Conservation (phyloP, 139 green algal species). For the Volvox africanus region DNA sequence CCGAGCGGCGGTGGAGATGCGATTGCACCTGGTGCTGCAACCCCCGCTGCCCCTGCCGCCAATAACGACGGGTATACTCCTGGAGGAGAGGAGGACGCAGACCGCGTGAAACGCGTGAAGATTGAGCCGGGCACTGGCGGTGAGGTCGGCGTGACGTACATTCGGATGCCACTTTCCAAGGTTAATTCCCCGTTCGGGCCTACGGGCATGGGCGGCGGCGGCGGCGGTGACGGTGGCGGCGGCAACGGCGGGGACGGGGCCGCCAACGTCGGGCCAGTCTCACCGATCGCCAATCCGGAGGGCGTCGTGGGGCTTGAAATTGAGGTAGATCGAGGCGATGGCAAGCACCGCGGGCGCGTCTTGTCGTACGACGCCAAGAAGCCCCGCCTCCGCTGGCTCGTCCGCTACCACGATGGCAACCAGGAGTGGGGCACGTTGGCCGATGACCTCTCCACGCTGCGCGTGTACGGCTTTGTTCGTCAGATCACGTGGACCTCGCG, state of each 20-base stretch:
- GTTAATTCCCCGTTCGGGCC: neutral
- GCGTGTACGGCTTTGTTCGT: slow-evolving; percentile 37
- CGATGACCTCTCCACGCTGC: slow-evolving; percentile 39
- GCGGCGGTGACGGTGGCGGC: neutral
- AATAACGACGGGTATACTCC: neutral
- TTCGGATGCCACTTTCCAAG: neutral
- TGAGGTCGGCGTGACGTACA: slow-evolving; percentile 13
- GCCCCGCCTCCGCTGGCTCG: slow-evolving; percentile 38
- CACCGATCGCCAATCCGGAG: slow-evolving; percentile 29
- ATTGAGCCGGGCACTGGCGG: neutral
- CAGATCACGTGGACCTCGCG: slow-evolving; percentile 42
- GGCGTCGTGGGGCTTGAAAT: slow-evolving; percentile 39
- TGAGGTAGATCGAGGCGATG: slow-evolving; percentile 40
- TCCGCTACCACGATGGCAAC: slow-evolving; percentile 45
- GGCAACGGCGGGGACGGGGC: too few species aligned
- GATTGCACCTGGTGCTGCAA: neutral
- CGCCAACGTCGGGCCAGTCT: slow-evolving; percentile 22
- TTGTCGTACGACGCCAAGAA: slow-evolving; percentile 48
- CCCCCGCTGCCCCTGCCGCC: neutral
- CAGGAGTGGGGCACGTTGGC: slow-evolving; percentile 50
- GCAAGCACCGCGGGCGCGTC: slow-evolving; percentile 16
- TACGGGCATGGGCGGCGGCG: neutral
- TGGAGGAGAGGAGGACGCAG: neutral
- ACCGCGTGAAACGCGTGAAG: slow-evolving; percentile 25
- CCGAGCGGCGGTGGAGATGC: neutral